A percentile compares a stretch with the other conserved stretches of the same genome.
phyloP scores from a whole-genome alignment of 352 stramenopile genomes.

The Phytophthora multivora region DNA sequence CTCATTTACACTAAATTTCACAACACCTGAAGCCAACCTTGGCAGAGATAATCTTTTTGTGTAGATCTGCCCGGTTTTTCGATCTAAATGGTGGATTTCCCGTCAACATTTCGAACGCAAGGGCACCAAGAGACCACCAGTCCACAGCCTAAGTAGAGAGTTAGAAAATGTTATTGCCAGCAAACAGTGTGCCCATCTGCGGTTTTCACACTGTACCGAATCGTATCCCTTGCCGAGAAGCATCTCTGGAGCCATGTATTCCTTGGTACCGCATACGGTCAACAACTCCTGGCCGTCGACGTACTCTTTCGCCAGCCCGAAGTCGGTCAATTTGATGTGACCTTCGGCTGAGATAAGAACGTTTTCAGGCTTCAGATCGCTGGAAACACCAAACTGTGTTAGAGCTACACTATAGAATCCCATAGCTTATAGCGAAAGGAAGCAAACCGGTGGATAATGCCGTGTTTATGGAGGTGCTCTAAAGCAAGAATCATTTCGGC shows the following conservation, averaged over 20 bases:
- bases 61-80: slow-evolving; percentile 71
- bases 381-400: slow-evolving; percentile 13
- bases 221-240: slow-evolving; percentile 83
- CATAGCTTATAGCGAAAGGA: neutral
- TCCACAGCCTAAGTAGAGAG: slow-evolving; percentile 59
- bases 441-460: slow-evolving; percentile 83
- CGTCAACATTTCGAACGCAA: slow-evolving; percentile 83
- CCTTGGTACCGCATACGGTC: slow-evolving; percentile 82
- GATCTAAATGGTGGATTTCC: slow-evolving; percentile 75
- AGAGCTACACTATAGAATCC: neutral
- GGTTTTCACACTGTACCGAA: slow-evolving; percentile 39
- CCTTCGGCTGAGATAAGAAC: slow-evolving; percentile 91
- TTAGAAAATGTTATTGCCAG: slow-evolving; percentile 2
- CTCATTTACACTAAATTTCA: neutral
- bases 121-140: slow-evolving; percentile 85
- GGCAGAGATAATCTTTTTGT: slow-evolving; percentile 78
- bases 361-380: slow-evolving; percentile 93
- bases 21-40: slow-evolving; percentile 41
- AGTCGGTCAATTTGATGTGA: slow-evolving; percentile 92
- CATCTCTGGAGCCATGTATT: slow-evolving; percentile 91
- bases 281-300: slow-evolving; percentile 70
- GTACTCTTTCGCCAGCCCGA: slow-evolving; percentile 86
- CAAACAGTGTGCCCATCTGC: neutral
- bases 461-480: slow-evolving; percentile 78
- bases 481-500: slow-evolving; percentile 87